Evolutionary conservation across 148 eudicot species (phyloP).

Genomic region (Rhododendron ferrugineum): DNA sequence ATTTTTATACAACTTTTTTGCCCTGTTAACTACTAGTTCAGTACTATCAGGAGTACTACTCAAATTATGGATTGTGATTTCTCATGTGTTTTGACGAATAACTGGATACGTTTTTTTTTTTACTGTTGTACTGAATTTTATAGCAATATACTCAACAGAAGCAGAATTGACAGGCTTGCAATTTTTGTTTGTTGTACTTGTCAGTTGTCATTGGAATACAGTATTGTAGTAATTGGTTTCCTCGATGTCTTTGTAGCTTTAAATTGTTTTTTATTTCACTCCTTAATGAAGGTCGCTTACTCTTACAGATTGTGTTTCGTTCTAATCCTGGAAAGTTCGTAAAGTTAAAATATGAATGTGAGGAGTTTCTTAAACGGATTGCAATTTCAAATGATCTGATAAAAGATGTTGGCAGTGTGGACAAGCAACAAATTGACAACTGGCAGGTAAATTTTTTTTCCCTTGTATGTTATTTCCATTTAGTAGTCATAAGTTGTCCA

Average conservation of each 20-base stretch:
- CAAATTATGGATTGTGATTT: background rate
- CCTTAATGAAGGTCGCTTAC: constrained; percentile 1
- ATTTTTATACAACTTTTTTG: background rate
- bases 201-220: background rate
- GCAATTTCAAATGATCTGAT: constrained; percentile 18
- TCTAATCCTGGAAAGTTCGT: constrained; percentile 57
- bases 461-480: background rate
- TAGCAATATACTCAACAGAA: background rate
- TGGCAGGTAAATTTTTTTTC: constrained; percentile 60
- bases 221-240: background rate
- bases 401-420: constrained; percentile 17
- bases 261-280: background rate
- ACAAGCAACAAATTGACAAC: constrained; percentile 28
- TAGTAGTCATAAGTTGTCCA: background rate
- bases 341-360: constrained; percentile 66
- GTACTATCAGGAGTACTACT: background rate
- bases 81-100: background rate
- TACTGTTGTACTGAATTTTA: background rate
- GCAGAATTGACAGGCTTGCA: background rate
- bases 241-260: background rate
- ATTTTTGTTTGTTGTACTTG: background rate
- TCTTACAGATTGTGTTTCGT: constrained; percentile 64
- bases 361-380: constrained; percentile 43
- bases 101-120: background rate
- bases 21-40: background rate